Evolutionary conservation across 768 basidiomycete genomes (phyloP), one percentile per base, ranked within the genome.

Genomic region (Trametes punicea): DNA sequence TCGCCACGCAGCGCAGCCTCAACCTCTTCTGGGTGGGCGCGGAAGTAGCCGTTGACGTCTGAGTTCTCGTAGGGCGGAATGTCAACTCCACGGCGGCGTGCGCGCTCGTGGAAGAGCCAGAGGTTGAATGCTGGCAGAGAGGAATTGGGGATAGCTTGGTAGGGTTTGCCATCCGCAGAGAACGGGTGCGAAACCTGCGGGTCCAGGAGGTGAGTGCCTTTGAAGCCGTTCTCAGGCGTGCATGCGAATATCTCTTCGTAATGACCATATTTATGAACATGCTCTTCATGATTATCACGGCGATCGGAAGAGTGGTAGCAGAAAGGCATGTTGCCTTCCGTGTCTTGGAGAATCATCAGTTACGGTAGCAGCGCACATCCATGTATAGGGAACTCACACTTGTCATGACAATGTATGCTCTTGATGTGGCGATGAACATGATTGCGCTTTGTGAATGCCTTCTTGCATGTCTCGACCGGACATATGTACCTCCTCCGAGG

Each of bases 371-470:
- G n/a, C n/a, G n/a, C n/a, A n/a, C n/a, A n/a, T n/a, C n/a, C n/a
- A n/a, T n/a, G n/a, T n/a, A 41, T 33, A 7, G 9, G 15, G 2
- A 1, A 77, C 89, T 71, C 62, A 92, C 90, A 87, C 75, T 87
- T 88, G 63, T 91, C 88, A 62, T 88, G 75, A 2, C 88, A 88
- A 69, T 93, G 90, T 46, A 93, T 85, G 51, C 84, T 85, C 56
- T 85, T 70, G 18, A 92, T 79, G 72, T 93, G 91, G 25, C 91
- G 74, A 71, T 91, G 90, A 55, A 94, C 73, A 69, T 93, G 91
- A 62, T 92, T 89, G 1, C 84, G 81, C 2, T 91, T 76, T 33
- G 81, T 81, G 64, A 94, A 94, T 54, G 84, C 84, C 73, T 91
- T 91, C 16, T 82, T 83, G 62, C 91, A 93, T 1, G 80, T 87